Conservation (phyloP, 192 early-diverging fungal genomes). For the Backusella morwellensis region DNA sequence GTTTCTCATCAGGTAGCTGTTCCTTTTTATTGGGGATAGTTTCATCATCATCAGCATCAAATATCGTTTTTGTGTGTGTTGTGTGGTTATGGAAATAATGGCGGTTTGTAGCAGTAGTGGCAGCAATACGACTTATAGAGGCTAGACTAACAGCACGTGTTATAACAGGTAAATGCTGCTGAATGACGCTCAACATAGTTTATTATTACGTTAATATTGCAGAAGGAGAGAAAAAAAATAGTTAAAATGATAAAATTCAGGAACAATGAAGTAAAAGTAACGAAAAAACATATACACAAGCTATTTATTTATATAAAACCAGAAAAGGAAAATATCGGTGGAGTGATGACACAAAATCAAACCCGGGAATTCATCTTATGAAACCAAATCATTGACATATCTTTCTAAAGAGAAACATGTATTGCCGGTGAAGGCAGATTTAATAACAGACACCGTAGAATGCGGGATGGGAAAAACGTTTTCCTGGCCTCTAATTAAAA, state of each 20-base stretch:
- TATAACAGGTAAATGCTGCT: not conserved
- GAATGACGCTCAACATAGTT: not conserved
- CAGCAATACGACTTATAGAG: not conserved
- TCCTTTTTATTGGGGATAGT: not conserved
- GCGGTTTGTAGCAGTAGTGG: not conserved
- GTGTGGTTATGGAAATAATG: not conserved
- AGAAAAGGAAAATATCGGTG: not conserved
- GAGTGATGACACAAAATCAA: not conserved
- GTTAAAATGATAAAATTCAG: not conserved
- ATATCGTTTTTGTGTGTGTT: not conserved
- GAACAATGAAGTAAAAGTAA: not conserved
- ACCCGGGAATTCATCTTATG: not conserved
- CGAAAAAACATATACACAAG: not conserved
- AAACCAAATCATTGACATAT: not conserved
- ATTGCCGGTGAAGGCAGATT: not conserved
- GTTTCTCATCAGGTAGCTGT: conserved; percentile 10
- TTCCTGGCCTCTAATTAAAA: not conserved
- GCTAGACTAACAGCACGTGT: not conserved
- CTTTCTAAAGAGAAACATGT: not conserved
- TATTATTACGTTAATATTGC: not conserved
- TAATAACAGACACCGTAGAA: not conserved
- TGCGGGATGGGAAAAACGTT: not conserved
- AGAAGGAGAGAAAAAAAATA: not conserved
- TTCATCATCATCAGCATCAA: not conserved
- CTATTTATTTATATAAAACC: not conserved